phyloP scores from a whole-genome alignment of 805 yeast species.

The Clavispora santaluciae region DNA sequence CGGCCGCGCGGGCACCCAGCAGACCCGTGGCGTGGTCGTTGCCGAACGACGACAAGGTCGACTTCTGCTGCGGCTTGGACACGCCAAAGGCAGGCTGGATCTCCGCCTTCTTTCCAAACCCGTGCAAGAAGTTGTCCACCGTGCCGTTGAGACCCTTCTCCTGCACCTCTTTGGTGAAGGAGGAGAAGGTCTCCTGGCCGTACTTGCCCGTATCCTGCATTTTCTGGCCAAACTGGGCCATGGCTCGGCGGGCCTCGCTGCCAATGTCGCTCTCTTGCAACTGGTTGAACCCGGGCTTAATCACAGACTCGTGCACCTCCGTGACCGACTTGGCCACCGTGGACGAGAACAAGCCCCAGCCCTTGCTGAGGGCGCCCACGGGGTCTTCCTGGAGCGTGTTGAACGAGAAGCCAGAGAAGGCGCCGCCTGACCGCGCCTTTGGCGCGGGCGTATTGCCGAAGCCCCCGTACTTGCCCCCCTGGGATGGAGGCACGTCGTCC shows the following conservation, averaged over 20 bases:
- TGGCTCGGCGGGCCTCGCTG: constrained; percentile 82
- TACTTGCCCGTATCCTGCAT: constrained; percentile 82
- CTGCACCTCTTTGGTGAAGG: constrained; percentile 46
- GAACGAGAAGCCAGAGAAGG: constrained; percentile 53
- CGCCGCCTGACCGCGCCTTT: constrained; percentile 27
- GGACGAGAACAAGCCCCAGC: constrained; percentile 91
- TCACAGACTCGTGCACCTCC: constrained; percentile 83
- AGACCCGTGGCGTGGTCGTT: constrained; percentile 19
- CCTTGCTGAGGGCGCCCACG: constrained; percentile 80
- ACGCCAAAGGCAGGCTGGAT: constrained; percentile 68
- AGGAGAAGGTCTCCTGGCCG: constrained; percentile 63
- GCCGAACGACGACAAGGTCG: constrained; percentile 51
- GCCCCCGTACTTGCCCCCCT: constrained; percentile 90
- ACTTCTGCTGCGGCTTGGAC: constrained; percentile 51
- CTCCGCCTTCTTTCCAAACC: constrained; percentile 50
- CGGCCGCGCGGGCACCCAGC: too few species aligned
- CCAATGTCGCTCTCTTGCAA: constrained; percentile 74
- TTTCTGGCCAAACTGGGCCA: constrained; percentile 92
- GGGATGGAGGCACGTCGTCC: constrained; percentile 78
- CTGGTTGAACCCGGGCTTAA: constrained; percentile 85
- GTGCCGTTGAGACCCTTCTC: constrained; percentile 34
- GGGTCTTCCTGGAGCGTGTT: constrained; percentile 80
- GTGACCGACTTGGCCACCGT: constrained; percentile 77
- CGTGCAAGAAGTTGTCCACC: constrained; percentile 40
- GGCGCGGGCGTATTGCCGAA: constrained; percentile 79